phyloP scores from a whole-genome alignment of 306 rosid genomes.

The Coriaria nepalensis region DNA sequence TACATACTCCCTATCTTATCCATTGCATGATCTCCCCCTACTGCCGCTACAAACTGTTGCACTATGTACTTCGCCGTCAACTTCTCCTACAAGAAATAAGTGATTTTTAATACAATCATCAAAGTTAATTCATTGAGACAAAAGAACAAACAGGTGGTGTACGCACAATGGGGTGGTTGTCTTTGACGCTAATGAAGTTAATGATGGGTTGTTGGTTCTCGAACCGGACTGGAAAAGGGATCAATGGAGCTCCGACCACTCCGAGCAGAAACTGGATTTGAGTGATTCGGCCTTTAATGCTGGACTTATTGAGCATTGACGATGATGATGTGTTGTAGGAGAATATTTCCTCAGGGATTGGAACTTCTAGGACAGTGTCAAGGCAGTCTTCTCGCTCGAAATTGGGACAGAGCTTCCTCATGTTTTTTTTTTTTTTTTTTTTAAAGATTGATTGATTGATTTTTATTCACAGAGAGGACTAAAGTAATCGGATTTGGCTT shows the following conservation, averaged over 20 bases:
- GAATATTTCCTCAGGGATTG: constrained; percentile 74
- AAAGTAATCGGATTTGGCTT: too few species aligned
- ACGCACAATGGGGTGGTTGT: constrained; percentile 69
- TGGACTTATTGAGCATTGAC: too few species aligned
- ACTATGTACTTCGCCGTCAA: constrained; percentile 83
- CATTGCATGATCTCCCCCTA: constrained; percentile 71
- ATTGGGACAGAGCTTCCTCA: constrained; percentile 90
- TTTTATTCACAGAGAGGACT: not conserved
- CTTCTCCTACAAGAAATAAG: constrained; percentile 29
- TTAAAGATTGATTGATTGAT: not conserved
- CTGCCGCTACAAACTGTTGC: constrained; percentile 82
- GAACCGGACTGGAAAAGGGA: constrained; percentile 48
- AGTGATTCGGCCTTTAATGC: constrained; percentile 37
- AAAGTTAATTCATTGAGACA: not conserved
- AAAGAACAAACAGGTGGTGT: too few species aligned
- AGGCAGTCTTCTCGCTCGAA: constrained; percentile 80
- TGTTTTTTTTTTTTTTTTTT: constrained; percentile 3
- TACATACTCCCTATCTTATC: constrained; percentile 67
- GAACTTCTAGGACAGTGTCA: constrained; percentile 94
- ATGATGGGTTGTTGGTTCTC: constrained; percentile 41
- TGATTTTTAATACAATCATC: not conserved
- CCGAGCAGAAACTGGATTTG: constrained; percentile 81
- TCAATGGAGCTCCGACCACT: constrained; percentile 79
- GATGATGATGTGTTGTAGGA: too few species aligned
- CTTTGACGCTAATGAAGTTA: constrained; percentile 56